Evolutionary conservation across 345 rosid species (phyloP), one percentile per base, ranked within the genome.

Genomic region (Rhodomyrtus tomentosa): DNA sequence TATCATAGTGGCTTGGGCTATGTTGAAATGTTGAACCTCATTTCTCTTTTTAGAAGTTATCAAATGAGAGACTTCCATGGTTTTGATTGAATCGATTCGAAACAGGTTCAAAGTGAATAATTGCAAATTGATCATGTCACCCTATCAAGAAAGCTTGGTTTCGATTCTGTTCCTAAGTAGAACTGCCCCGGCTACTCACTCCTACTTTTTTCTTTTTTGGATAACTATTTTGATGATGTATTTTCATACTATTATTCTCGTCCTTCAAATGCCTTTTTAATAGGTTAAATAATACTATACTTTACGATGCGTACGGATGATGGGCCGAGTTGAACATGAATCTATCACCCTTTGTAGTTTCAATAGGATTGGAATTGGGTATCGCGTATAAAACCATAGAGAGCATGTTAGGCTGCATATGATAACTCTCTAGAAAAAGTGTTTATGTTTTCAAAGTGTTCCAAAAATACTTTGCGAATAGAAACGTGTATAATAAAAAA

Each of bases 261-360:
- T 50, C 12, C 13, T 50, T 50, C 51, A 4, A 50, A 10, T 13
- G 12, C 15, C 51, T 50, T 12, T 50, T 2, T 5, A 10, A 50
- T 3, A 50, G 51, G 4, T 50, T 50, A 50, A 50, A 50, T 50
- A 13, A 5, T 50, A 50, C 51, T 0, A 50, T 50, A 50, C 13
- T 50, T 50, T 50, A 50, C 18, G 7, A 52, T 52, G 13, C 9
- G 27, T 5, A 2, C 0, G 27, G 0, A 58, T 59, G 5, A 59
- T 27, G 38, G 20, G 0, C 13, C 0, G 68, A n/a, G 0, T 56
- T 24, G 0, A 13, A n/a, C 4, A n/a, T 1, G 0, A 56, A 25
- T 56, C 18, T 2, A n/a, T 14, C 7, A 56, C 16, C 7, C 0
- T 22, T 15, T 32, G 16, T 5, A 56, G 0, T 25, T 56, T 56